phyloP scores from a whole-genome alignment of 257 asterid genomes.

The Jacaranda mimosifolia region DNA sequence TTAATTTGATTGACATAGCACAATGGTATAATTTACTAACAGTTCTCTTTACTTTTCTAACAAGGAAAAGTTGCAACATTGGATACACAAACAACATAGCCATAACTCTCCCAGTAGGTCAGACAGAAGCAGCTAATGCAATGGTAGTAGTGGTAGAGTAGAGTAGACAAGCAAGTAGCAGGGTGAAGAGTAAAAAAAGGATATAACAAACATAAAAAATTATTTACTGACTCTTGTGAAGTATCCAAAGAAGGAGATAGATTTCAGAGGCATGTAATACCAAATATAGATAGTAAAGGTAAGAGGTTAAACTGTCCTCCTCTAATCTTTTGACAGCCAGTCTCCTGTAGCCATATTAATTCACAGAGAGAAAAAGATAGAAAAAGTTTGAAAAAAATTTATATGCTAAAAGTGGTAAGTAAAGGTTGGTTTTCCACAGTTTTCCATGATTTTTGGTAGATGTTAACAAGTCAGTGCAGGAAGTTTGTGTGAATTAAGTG shows the following conservation, averaged over 20 bases:
- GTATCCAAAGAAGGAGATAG: constrained; percentile 37
- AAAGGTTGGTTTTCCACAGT: constrained; percentile 47
- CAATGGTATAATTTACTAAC: not conserved
- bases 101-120: constrained; percentile 22
- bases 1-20: not conserved
- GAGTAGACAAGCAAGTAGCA: constrained; percentile 28
- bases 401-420: constrained; percentile 45
- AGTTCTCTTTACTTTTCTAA: too few species aligned
- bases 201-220: not conserved
- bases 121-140: constrained; percentile 1
- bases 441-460: constrained; percentile 44
- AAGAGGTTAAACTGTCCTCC: constrained; percentile 27
- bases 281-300: constrained; percentile 29
- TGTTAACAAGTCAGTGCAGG: constrained; percentile 43
- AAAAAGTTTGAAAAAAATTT: not conserved
- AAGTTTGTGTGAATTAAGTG: constrained; percentile 19
- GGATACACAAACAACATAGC: not conserved
- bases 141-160: constrained; percentile 25
- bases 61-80: too few species aligned
- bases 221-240: constrained; percentile 25
- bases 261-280: constrained; percentile 36
- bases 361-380: constrained; percentile 19
- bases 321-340: constrained; percentile 36
- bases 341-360: constrained; percentile 26
- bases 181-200: not conserved